Evolutionary conservation across 192 early-diverging fungal genomes (phyloP), one percentile per base, ranked within the genome.

Genomic region (Coemansia sp.): DNA sequence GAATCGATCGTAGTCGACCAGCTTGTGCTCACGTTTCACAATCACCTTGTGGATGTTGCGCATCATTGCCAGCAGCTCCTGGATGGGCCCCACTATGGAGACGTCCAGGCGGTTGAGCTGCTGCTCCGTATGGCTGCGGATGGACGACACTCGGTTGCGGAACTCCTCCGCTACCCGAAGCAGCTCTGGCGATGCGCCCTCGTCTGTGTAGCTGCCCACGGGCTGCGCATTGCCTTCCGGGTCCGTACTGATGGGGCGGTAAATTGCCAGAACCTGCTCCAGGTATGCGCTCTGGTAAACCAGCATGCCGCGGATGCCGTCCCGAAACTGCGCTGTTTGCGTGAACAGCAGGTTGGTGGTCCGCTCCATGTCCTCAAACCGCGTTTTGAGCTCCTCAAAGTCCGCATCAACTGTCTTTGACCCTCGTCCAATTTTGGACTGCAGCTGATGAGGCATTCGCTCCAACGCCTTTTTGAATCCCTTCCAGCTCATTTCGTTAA

Each of bases 1-100:
- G 69, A 87, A 86, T 26, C 96, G 83, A 60, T 98, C 96, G 66
- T 90, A 97, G 69, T 98, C 96, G 8, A 95, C 58, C 34, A 91
- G 70, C 76, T 98, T 98, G 74, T 93, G 93, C 30, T 85, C 82
- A 18, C 94, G 84, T 79, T 98, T 98, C 6, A 81, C 82, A 28
- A 98, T 91, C 11, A 89, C 82, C 62, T 86, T 88, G 66, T 85
- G 83, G 36, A 98, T 88, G 38, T 84, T 74, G 54, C 88, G 85
- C 69, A 92, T 76, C 53, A 96, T 71, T 5, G 68, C 66, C 43
- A 90, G 72, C 52, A 90, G 79, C 53, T 96, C 92, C n/a, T 66
- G 58, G n/a, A 87, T 53, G 1, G 96, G 96, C 6, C 76, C 74
- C 3, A 98, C 83, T 3, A 98, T 83, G 11, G 72, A 79, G 11